A percentile compares a stretch with the other conserved stretches of the same genome.
phyloP scores from a whole-genome alignment of 2,329 filamentous ascomycete genomes.

The Alternaria sp. region DNA sequence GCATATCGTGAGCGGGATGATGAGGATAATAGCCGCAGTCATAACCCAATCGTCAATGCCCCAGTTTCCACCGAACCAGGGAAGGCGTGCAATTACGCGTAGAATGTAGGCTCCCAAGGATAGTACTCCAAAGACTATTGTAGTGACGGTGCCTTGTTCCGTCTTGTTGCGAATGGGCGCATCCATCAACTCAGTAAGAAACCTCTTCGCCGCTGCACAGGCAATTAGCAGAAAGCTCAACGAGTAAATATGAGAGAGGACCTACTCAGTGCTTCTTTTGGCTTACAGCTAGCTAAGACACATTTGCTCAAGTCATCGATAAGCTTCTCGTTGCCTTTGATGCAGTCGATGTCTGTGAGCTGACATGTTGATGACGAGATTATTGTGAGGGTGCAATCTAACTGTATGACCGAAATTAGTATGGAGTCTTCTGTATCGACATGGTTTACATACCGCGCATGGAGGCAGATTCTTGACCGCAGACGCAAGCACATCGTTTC shows the following conservation, averaged over 20 bases:
- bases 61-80: constrained; percentile 44
- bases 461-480: constrained; percentile 14
- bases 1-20: constrained; percentile 24
- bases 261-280: constrained; percentile 36
- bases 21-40: constrained; percentile 12
- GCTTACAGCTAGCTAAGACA: constrained; percentile 27
- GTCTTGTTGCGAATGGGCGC: constrained; percentile 45
- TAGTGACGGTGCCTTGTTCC: constrained; percentile 44
- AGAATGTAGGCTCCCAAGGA: constrained; percentile 41
- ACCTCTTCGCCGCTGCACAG: constrained; percentile 47
- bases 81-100: constrained; percentile 45
- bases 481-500: constrained; percentile 8
- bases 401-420: constrained; percentile 3
- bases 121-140: constrained; percentile 42
- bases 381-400: constrained; percentile 27
- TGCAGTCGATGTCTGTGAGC: constrained; percentile 33
- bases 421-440: background rate
- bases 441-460: constrained; percentile 11
- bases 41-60: constrained; percentile 51
- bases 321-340: constrained; percentile 24
- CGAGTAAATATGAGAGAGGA: background rate
- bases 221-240: background rate
- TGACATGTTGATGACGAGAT: constrained; percentile 31
- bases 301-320: constrained; percentile 24
- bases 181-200: constrained; percentile 32